Base-by-base conservation (phyloP, 2,329 filamentous ascomycete genomes). In the Plenodomus biglobosus region DNA sequence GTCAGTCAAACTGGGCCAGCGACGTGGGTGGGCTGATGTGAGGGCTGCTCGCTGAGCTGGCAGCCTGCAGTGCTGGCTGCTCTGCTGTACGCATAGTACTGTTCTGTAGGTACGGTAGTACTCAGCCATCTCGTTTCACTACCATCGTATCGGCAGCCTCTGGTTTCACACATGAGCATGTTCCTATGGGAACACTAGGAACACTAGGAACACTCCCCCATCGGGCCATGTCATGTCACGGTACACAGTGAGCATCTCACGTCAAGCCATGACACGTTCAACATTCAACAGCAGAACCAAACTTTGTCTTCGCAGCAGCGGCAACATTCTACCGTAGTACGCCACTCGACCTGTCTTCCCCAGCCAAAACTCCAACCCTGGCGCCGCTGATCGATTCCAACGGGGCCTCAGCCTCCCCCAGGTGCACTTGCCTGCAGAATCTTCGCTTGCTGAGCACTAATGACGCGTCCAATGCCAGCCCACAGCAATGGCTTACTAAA, bases 161-260 rank as follows among this genome's bases (percentile, higher is more conserved):
- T 50, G 46, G 46, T 50, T 40, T 39, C 48, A 52, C 46, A 43
- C 40, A 22, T 37, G 42, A 46, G 20, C 44, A 43, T 21, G 56
- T 57, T 55, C 48, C 51, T 51, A 42, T 51, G 53, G 54, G 46
- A 55, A 57, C 56, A 46, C 49, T n/a, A n/a, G n/a, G n/a, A n/a
- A n/a, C n/a, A n/a, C n/a, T n/a, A n/a, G n/a, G n/a, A n/a, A n/a
- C n/a, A n/a, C n/a, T n/a, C n/a, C n/a, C 36, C 43, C 43, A 39
- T 39, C 40, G 51, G 22, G 44, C 35, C 43, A 51, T 47, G 53
- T 53, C 48, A 55, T 52, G 38, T 43, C 44, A 27, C 44, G 53
- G 53, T 48, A 55, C 44, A 27, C 48, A 42, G 30, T 18, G 21
- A 43, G 18, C n/a, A n/a, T n/a, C 42, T 21, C 18, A 17, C 19